These are phyloP conservation scores for Colletotrichum tropicale DNA, from an alignment of 2,329 filamentous ascomycete genomes.

Conservation along the genomic window DNA sequence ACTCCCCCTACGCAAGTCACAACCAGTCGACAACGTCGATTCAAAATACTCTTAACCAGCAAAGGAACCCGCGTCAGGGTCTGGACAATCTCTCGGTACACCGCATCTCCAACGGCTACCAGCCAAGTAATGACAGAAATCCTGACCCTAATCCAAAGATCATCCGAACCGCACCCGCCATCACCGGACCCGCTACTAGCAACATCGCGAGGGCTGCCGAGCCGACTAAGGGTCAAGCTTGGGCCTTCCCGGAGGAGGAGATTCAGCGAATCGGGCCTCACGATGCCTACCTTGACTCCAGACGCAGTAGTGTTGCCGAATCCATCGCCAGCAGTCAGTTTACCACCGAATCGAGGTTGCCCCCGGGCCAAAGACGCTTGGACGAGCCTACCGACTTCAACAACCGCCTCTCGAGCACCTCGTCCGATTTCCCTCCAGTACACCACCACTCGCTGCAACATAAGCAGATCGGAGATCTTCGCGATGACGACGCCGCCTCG, in stretches of 20 bases:
- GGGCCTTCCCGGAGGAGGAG: slow-evolving; percentile 81
- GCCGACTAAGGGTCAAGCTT: slow-evolving; percentile 82
- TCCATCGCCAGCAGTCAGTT: slow-evolving; percentile 82
- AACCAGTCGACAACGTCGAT: slow-evolving; percentile 80
- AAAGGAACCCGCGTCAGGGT: slow-evolving; percentile 62
- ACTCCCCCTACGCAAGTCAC: slow-evolving; percentile 76
- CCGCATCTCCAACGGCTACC: slow-evolving; percentile 69
- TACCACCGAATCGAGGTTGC: slow-evolving; percentile 74
- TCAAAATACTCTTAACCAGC: slow-evolving; percentile 71
- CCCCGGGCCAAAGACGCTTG: slow-evolving; percentile 73
- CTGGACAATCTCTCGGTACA: slow-evolving; percentile 59
- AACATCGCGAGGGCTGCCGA: slow-evolving; percentile 74
- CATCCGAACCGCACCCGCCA: slow-evolving; percentile 73
- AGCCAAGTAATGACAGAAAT: slow-evolving; percentile 63
- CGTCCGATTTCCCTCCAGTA: slow-evolving; percentile 60
- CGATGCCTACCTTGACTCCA: slow-evolving; percentile 63
- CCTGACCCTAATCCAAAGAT: slow-evolving; percentile 57
- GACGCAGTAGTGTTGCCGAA: slow-evolving; percentile 77
- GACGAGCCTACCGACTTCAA: slow-evolving; percentile 62
- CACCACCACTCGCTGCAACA: slow-evolving; percentile 82
- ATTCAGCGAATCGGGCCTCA: slow-evolving; percentile 56
- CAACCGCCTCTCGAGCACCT: slow-evolving; percentile 52
- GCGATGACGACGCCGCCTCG: slow-evolving; percentile 60
- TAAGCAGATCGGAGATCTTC: slow-evolving; percentile 70
- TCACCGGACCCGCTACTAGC: slow-evolving; percentile 71